phyloP scores from a whole-genome alignment of 148 eudicot genomes.

The Vaccinium macrocarpon region DNA sequence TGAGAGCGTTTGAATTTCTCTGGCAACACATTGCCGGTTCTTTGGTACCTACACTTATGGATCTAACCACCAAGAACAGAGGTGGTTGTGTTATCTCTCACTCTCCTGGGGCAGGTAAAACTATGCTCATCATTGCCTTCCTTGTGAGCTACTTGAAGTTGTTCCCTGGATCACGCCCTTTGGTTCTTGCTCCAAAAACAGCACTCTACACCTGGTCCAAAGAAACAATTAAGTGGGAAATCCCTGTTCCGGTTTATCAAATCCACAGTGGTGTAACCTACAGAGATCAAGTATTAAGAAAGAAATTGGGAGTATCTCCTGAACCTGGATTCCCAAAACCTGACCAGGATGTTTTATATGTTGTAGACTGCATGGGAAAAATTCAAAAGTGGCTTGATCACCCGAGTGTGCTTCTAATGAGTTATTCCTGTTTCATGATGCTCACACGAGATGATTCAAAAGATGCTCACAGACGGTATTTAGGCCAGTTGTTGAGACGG shows the following conservation, averaged over 20 bases:
- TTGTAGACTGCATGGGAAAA: slow-evolving; percentile 85
- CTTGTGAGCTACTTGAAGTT: slow-evolving; percentile 87
- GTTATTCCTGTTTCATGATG: slow-evolving; percentile 84
- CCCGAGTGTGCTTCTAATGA: slow-evolving; percentile 95
- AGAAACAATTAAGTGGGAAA: slow-evolving; percentile 88
- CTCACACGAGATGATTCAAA: slow-evolving; percentile 82
- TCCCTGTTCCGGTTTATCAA: slow-evolving; percentile 93
- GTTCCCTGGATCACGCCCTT: slow-evolving; percentile 87
- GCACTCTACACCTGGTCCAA: slow-evolving; percentile 97
- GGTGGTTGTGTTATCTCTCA: slow-evolving; percentile 98
- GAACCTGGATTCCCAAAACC: slow-evolving; percentile 50
- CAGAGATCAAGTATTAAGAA: slow-evolving; percentile 64
- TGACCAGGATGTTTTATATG: slow-evolving; percentile 80
- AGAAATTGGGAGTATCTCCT: slow-evolving; percentile 40
- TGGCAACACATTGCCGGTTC: slow-evolving; percentile 94
- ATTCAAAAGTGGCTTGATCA: slow-evolving; percentile 91
- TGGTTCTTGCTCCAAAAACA: slow-evolving; percentile 96
- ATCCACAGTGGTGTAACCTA: slow-evolving; percentile 86
- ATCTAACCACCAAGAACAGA: slow-evolving; percentile 48
- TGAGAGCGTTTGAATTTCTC: slow-evolving; percentile 81
- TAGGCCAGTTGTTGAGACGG: slow-evolving; percentile 76
- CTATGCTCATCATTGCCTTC: slow-evolving; percentile 83
- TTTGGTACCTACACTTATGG: slow-evolving; percentile 69
- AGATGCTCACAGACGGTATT: slow-evolving; percentile 73
- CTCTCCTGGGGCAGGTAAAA: slow-evolving; percentile 97